phyloP scores from a whole-genome alignment of 108 stramenopile genomes.

The Cyclotella distinguenda region DNA sequence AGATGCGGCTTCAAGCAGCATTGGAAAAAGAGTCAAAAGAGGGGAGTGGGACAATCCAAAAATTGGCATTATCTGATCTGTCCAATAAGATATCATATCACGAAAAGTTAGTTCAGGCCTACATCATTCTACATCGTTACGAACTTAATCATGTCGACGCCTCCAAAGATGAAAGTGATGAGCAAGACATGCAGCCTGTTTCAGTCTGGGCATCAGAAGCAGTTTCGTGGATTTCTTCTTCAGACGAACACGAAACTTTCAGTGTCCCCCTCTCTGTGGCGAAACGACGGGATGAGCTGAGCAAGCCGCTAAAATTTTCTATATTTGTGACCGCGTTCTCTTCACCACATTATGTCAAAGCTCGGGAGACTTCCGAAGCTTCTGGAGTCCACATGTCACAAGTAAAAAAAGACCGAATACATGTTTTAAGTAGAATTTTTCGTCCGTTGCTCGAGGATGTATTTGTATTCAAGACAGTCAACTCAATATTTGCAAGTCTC shows the following conservation, averaged over 20 bases:
- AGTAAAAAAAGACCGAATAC: constrained; percentile 57
- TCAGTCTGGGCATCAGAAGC: constrained; percentile 50
- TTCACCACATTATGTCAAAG: constrained; percentile 6
- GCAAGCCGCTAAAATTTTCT: constrained; percentile 35
- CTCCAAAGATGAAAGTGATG: constrained; percentile 13
- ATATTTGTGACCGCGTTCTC: constrained; percentile 46
- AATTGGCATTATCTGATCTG: constrained; percentile 38
- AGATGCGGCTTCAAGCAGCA: constrained; percentile 57
- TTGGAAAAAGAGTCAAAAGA: constrained; percentile 32
- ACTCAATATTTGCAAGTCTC: constrained; percentile 59
- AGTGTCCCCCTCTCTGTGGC: constrained; percentile 9
- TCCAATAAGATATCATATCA: constrained; percentile 63
- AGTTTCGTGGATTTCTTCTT: constrained; percentile 41
- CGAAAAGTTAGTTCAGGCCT: constrained; percentile 47
- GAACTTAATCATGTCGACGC: constrained; percentile 38
- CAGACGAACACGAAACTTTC: constrained; percentile 31
- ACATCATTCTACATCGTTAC: constrained; percentile 63
- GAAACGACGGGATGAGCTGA: constrained; percentile 6
- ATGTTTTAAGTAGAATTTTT: constrained; percentile 66
- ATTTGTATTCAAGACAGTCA: constrained; percentile 70
- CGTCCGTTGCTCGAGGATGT: constrained; percentile 67
- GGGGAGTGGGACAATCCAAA: constrained; percentile 34
- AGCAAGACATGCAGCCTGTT: constrained; percentile 2
- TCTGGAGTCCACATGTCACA: constrained; percentile 56
- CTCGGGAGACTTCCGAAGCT: background rate